phyloP scores from a whole-genome alignment of 2,329 filamentous ascomycete species.

The Didymellaceae sp. region DNA sequence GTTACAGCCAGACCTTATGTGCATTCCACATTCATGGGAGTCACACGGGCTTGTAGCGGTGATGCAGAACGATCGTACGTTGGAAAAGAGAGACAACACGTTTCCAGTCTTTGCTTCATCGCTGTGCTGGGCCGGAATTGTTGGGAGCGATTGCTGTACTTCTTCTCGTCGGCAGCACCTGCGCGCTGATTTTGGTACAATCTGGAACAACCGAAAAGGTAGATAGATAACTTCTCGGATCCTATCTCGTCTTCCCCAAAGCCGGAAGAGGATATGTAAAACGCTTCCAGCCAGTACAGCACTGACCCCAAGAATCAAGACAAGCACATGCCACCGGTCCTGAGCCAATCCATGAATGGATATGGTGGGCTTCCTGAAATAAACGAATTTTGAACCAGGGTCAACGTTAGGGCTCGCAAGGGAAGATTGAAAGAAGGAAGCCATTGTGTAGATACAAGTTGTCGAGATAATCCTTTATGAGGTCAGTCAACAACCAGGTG shows the following conservation, averaged over 20 bases:
- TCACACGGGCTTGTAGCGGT: neutral
- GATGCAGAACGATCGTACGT: neutral
- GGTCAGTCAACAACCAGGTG: neutral
- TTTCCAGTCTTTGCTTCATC: neutral
- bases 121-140: neutral
- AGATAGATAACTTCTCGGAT: neutral
- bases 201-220: neutral
- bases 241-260: neutral
- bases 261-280: neutral
- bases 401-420: neutral
- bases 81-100: neutral
- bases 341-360: neutral
- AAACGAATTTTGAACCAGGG: neutral
- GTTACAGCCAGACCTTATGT: neutral
- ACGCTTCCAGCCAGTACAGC: neutral
- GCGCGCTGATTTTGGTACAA: neutral
- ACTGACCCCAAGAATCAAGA: neutral
- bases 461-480: neutral
- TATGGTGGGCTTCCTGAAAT: neutral
- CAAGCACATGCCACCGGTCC: neutral
- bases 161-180: neutral
- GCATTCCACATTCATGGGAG: neutral
- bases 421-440: neutral
- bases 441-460: neutral
- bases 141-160: neutral